Evolutionary conservation across 208 protist genomes (phyloP).

Genomic region (Balamuthia mandrillaris): DNA sequence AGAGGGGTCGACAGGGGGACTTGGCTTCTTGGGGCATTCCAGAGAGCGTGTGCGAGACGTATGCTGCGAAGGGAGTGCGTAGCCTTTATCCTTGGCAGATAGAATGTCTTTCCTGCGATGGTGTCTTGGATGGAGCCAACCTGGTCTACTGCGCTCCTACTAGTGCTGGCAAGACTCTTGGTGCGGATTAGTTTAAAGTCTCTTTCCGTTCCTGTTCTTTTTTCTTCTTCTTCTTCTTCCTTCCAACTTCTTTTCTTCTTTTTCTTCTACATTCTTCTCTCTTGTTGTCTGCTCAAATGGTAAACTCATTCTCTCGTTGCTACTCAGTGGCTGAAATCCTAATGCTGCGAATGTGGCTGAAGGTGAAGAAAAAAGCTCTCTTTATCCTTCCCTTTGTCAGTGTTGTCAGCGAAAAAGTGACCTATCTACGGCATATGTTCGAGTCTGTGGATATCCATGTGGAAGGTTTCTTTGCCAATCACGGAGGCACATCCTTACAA

Average conservation of each 20-base stretch:
- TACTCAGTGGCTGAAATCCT: slow-evolving; percentile 72
- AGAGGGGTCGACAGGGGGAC: too few species aligned
- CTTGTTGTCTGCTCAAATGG: too few species aligned
- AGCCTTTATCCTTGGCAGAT: slow-evolving; percentile 27
- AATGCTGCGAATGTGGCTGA: slow-evolving; percentile 49
- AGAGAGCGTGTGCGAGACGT: not conserved
- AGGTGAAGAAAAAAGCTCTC: slow-evolving; percentile 64
- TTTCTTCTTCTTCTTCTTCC: not conserved
- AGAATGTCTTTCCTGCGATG: slow-evolving; percentile 25
- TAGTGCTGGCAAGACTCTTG: slow-evolving; percentile 54
- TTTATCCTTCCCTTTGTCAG: slow-evolving; percentile 77
- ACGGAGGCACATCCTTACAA: not conserved
- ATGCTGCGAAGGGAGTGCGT: slow-evolving; percentile 5
- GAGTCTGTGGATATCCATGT: slow-evolving; percentile 12
- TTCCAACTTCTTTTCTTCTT: too few species aligned
- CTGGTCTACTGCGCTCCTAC: slow-evolving; percentile 63
- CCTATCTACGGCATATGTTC: slow-evolving; percentile 46
- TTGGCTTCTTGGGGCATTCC: too few species aligned
- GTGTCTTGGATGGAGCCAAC: slow-evolving; percentile 34
- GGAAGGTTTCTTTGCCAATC: slow-evolving; percentile 47
- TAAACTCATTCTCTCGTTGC: slow-evolving; percentile 46
- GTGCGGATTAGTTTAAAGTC: not conserved
- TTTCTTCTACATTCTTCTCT: too few species aligned
- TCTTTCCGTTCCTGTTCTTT: slow-evolving; percentile 9
- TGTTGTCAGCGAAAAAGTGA: slow-evolving; percentile 72